These are phyloP conservation scores for Aspergillus sp. DNA, from an alignment of 2,329 filamentous ascomycete genomes.

Conservation along the genomic window DNA sequence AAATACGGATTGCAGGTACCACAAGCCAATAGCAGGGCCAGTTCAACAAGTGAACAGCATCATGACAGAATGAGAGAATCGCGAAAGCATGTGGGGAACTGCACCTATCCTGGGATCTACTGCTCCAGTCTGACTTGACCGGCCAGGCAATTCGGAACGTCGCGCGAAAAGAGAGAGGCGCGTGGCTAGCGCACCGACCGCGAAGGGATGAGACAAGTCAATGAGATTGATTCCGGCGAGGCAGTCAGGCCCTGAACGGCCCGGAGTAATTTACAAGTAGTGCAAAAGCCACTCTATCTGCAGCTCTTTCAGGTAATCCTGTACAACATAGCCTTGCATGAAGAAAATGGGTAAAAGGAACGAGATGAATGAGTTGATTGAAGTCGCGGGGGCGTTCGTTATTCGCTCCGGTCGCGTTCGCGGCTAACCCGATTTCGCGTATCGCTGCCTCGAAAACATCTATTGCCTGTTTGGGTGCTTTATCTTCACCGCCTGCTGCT, in stretches of 20 bases:
- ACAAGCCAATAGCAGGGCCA: slow-evolving; percentile 16
- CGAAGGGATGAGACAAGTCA: slow-evolving; percentile 21
- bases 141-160: slow-evolving; percentile 16
- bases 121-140: slow-evolving; percentile 11
- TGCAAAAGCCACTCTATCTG: background rate
- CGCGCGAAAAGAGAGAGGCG: slow-evolving; percentile 36
- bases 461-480: slow-evolving; percentile 23
- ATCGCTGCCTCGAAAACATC: slow-evolving; percentile 16
- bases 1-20: background rate
- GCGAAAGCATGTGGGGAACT: slow-evolving; percentile 25
- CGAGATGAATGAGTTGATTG: slow-evolving; percentile 8
- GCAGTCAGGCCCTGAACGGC: slow-evolving; percentile 8
- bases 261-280: background rate
- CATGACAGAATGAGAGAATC: slow-evolving; percentile 17
- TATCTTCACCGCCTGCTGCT: slow-evolving; percentile 5
- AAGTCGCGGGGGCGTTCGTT: slow-evolving; percentile 27
- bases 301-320: background rate
- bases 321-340: slow-evolving; percentile 10
- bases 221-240: slow-evolving; percentile 6
- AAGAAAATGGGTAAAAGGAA: background rate
- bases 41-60: background rate
- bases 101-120: slow-evolving; percentile 29
- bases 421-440: slow-evolving; percentile 27
- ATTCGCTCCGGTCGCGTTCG: slow-evolving; percentile 24
- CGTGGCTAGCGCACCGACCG: slow-evolving; percentile 32